phyloP scores from a whole-genome alignment of 2,329 filamentous ascomycete species.

The Pyrenochaeta sp. region DNA sequence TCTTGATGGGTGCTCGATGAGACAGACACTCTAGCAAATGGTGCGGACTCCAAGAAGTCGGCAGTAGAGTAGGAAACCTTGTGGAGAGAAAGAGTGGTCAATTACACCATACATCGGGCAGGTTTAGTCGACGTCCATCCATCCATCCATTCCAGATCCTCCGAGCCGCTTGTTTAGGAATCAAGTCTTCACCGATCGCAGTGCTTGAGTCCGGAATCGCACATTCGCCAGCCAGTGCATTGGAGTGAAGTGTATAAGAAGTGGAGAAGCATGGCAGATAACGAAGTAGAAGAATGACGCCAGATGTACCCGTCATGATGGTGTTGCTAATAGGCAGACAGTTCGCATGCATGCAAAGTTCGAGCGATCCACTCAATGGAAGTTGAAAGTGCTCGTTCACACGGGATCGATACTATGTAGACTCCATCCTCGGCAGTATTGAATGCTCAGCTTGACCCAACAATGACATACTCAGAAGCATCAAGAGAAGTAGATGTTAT shows the following conservation, averaged over 20 bases:
- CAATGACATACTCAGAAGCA: not conserved
- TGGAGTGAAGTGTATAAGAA: not conserved
- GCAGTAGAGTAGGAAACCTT: too few relatives aligned
- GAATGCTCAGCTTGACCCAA: not conserved
- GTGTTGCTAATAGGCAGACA: too few relatives aligned
- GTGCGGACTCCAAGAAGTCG: not conserved
- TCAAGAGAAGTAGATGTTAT: not conserved
- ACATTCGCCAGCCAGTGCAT: not conserved
- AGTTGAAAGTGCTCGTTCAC: not conserved
- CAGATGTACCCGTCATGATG: too few relatives aligned
- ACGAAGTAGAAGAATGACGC: not conserved
- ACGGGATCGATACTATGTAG: not conserved
- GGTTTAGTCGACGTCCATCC: too few relatives aligned
- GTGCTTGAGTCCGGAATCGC: too few relatives aligned
- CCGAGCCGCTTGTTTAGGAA: too few relatives aligned
- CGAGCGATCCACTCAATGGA: not conserved
- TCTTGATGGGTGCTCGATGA: constrained; percentile 65
- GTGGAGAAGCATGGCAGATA: not conserved
- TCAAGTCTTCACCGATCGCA: too few relatives aligned
- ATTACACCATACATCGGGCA: too few relatives aligned
- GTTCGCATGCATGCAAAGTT: too few relatives aligned
- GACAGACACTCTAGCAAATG: not conserved
- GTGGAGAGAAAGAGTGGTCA: too few relatives aligned
- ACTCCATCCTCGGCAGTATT: not conserved
- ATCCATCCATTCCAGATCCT: too few relatives aligned